Evolutionary conservation across 1,284 basidiomycete species (phyloP).

Genomic region (Marasmius oreades): DNA sequence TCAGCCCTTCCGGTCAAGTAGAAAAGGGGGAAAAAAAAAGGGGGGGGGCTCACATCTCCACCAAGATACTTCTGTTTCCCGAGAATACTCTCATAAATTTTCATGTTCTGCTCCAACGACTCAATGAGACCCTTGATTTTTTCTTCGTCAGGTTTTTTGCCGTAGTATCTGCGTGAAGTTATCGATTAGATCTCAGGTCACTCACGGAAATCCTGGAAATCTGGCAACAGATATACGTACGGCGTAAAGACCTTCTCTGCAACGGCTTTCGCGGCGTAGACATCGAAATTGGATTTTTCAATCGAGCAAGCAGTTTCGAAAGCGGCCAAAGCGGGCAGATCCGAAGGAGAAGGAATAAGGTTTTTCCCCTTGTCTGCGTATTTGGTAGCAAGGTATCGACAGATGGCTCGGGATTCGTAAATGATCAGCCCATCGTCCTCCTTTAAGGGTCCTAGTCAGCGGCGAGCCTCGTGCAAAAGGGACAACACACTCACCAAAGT

Average conservation of each 20-base stretch:
- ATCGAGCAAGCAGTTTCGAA: slow-evolving; percentile 12
- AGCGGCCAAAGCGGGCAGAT: slow-evolving; percentile 19
- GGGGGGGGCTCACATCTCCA: slow-evolving; percentile 36
- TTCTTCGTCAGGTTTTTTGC: slow-evolving; percentile 25
- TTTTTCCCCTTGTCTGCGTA: slow-evolving; percentile 28
- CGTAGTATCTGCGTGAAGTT: not conserved
- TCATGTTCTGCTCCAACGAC: slow-evolving; percentile 35
- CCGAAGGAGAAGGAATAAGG: slow-evolving; percentile 28
- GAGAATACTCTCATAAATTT: slow-evolving; percentile 50
- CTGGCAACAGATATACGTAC: slow-evolving; percentile 23
- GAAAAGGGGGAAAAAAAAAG: not conserved
- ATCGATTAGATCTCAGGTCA: not conserved
- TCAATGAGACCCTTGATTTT: slow-evolving; percentile 29
- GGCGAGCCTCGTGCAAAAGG: slow-evolving; percentile 4
- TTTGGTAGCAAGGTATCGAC: slow-evolving; percentile 27
- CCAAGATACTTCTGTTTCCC: slow-evolving; percentile 48
- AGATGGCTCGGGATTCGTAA: slow-evolving; percentile 33
- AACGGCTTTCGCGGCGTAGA: slow-evolving; percentile 25
- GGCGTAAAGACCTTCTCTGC: slow-evolving; percentile 46
- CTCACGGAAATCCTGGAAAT: slow-evolving; percentile 2
- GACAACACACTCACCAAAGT: slow-evolving; percentile 35
- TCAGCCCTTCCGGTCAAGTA: not conserved
- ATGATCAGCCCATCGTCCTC: slow-evolving; percentile 40
- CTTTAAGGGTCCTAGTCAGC: slow-evolving; percentile 11
- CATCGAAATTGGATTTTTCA: slow-evolving; percentile 10